Evolutionary conservation across 164 flowering plant species (phyloP), one percentile per base, ranked within the genome.

Genomic region (Piper betle): DNA sequence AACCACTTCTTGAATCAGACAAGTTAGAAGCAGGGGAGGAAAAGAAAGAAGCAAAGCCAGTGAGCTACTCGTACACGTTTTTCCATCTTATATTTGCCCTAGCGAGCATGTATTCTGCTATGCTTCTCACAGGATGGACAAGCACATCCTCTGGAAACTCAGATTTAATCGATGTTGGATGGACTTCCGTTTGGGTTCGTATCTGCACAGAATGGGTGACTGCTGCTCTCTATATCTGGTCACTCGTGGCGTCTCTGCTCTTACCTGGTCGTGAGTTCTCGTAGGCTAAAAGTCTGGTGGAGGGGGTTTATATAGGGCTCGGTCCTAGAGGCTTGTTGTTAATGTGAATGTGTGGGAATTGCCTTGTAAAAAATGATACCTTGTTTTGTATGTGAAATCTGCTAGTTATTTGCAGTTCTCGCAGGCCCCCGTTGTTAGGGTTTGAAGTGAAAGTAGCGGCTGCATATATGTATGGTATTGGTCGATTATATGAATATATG

Each of bases 121-220:
- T 92, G 96, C 96, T 92, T 72, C 85, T 88, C 13, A 85, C 95
- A 0, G 95, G 95, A 38, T 88, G 98, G 97, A 87, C 87, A 61
- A 76, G 74, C 74, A 65, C 69, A 11, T 15, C 72, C 18, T 63
- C 81, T 4, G 88, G 78, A 40, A 79, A 80, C 78, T 65, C 87
- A 11, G 85, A 84, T 17, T 79, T 84, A 33, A 78, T 85, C 3
- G 94, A 87, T 61, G 87, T 89, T 43, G 97, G 97, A 5, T 89
- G 97, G 97, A 83, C 97, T 6, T 82, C 94, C 3, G 90, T 84
- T 54, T 89, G 97, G 97, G 85, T 87, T 64, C 79, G 89, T 37
- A 85, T 89, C 39, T 80, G 90, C 79, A 82, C 91, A 0, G 91
- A 84, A 64, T 89, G 91, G 94, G 81, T 81, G 56, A 89, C 97